Conservation (phyloP, 2,329 filamentous ascomycete genomes). For the Dactylellina sp. region DNA sequence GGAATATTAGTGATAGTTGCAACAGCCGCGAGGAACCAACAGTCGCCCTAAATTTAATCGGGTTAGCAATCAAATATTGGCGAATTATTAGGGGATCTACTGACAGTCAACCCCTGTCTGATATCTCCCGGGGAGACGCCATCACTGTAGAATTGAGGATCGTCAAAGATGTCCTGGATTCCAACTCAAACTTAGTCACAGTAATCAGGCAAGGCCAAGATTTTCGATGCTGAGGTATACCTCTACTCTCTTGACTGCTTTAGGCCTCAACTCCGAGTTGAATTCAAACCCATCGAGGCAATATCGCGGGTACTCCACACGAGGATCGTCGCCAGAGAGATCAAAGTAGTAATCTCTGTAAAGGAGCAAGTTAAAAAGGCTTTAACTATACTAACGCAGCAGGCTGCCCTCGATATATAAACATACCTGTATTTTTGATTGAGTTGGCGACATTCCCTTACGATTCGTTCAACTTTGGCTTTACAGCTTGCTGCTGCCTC, state of each 20-base stretch:
- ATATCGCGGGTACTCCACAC: constrained; percentile 62
- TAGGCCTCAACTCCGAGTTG: constrained; percentile 58
- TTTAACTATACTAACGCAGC: too few species aligned
- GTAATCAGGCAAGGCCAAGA: too few species aligned
- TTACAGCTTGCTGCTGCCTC: constrained; percentile 58
- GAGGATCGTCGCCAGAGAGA: constrained; percentile 65
- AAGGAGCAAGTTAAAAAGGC: not conserved
- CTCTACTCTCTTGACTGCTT: constrained; percentile 57
- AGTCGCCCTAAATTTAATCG: constrained; percentile 74
- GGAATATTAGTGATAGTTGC: constrained; percentile 80
- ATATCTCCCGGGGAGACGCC: constrained; percentile 82
- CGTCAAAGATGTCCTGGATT: constrained; percentile 77
- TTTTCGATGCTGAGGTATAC: constrained; percentile 25
- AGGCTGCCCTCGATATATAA: too few species aligned
- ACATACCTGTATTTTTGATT: constrained; percentile 80
- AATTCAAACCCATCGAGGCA: constrained; percentile 68
- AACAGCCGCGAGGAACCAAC: constrained; percentile 85
- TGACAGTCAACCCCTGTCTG: constrained; percentile 71
- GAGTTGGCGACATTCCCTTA: constrained; percentile 75
- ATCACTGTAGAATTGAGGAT: constrained; percentile 80
- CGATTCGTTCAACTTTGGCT: constrained; percentile 69
- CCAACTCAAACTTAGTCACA: not conserved
- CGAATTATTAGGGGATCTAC: not conserved
- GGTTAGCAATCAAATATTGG: not conserved
- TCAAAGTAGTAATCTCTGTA: constrained; percentile 73